Evolutionary conservation across 2,329 filamentous ascomycete species (phyloP).

Genomic region (Alternaria solani): DNA sequence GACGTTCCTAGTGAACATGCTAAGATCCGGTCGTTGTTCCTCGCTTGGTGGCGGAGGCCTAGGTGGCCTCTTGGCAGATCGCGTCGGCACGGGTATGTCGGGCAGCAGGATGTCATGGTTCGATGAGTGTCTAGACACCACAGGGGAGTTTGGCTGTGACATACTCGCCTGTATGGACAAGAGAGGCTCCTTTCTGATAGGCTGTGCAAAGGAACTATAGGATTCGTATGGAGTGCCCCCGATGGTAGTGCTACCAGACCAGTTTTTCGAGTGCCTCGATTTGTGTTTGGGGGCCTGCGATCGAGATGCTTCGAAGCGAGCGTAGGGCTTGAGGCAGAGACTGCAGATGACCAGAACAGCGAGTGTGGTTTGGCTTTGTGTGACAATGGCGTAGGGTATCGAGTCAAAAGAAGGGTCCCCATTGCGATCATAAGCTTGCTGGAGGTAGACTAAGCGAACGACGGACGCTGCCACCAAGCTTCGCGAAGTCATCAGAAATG

Average conservation of each 20-base stretch:
- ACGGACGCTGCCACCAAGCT: conserved; percentile 35
- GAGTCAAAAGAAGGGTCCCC: conserved; percentile 28
- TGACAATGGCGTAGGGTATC: conserved; percentile 33
- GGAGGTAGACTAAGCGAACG: conserved; percentile 31
- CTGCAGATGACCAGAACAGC: conserved; percentile 35
- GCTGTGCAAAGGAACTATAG: conserved; percentile 11
- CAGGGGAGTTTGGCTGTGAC: conserved; percentile 19
- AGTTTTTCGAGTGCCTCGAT: conserved; percentile 23
- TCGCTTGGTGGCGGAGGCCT: conserved; percentile 33
- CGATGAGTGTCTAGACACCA: conserved; percentile 2
- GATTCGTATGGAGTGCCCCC: conserved; percentile 31
- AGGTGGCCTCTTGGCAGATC: conserved; percentile 19
- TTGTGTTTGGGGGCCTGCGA: conserved; percentile 15
- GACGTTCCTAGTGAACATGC: conserved; percentile 23
- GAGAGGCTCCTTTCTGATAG: conserved; percentile 22
- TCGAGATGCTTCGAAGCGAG: conserved; percentile 12
- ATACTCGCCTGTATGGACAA: conserved; percentile 29
- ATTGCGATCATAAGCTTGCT: conserved; percentile 14
- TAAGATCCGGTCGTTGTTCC: conserved; percentile 32
- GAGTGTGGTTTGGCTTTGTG: conserved; percentile 33
- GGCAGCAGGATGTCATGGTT: conserved; percentile 18
- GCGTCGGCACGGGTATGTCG: conserved; percentile 17
- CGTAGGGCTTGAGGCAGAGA: conserved; percentile 28
- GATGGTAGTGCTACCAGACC: conserved; percentile 30
- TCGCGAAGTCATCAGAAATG: background rate